Base-by-base conservation (phyloP, 2,329 filamentous ascomycete species). In the Verticillium nonalfalfae region DNA sequence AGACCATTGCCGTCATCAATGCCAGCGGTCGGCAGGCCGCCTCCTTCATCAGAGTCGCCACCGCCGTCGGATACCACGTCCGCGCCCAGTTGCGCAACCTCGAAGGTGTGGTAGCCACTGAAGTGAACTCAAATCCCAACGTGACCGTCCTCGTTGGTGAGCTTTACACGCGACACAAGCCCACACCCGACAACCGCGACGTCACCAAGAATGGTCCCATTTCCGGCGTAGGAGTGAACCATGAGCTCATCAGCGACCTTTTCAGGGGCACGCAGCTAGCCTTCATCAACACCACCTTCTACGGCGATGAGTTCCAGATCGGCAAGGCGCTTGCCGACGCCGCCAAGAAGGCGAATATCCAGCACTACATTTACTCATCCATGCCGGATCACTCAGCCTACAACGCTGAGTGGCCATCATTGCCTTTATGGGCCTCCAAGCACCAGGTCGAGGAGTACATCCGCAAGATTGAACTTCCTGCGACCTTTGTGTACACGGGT, bases 281-380 rank as follows among this genome's bases (percentile, higher is more conserved):
- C 63, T 99, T 98, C 75, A 93, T 98, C 79, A 99, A 99, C 79
- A 99, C 95, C 52, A 96, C 93, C 5, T 96, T 96, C 70, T 97
- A 96, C 79, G 95, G 94, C 59, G 93, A 98, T 75, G 95, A 99
- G 79, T 84, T 95, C 62, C 87, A 88, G 45, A 96, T 97, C 67
- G 95, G 95, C 65, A 89, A 90, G 73, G 90, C 91, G 1, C 83
- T 97, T 63, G 95, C 93, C 63, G 91, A 97, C 71, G 93, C 92
- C 14, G 94, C 94, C 59, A 94, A 95, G 74, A 87, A 84, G 68
- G 90, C 89, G 45, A 88, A 90, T 58, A 86, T 98, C 56, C 87
- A 93, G 69, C 95, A 98, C 76, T 97, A 93, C 75, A 85, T 99
- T 72, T 99, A 97, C 78, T 96, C 92, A 67, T 96, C 92, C 70